Evolutionary conservation across 352 stramenopile genomes (phyloP).

Genomic region (Pythium biforme): DNA sequence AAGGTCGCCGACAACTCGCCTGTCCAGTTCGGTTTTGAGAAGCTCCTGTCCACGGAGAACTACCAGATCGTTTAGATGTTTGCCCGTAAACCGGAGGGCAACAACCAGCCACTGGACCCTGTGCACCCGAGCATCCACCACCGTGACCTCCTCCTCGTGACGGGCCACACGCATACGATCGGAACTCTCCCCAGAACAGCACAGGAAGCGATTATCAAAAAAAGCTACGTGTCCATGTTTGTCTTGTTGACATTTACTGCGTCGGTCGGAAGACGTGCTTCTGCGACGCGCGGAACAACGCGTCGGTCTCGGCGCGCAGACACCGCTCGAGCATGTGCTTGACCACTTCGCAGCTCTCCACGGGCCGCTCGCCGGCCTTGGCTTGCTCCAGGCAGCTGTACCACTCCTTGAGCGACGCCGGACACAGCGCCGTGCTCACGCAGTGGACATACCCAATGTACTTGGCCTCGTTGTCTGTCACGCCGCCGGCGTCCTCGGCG

Average conservation of each 20-base stretch:
- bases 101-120: not conserved
- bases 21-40: conserved; percentile 83
- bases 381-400: conserved; percentile 48
- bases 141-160: not conserved
- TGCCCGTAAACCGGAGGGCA: conserved; percentile 1
- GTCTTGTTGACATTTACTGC: not conserved
- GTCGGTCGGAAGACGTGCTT: conserved; percentile 56
- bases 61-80: conserved; percentile 88
- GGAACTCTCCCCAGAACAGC: not conserved
- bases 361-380: conserved; percentile 34
- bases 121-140: not conserved
- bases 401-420: conserved; percentile 50
- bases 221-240: conserved; percentile 10
- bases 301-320: conserved; percentile 60
- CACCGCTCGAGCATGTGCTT: conserved; percentile 77
- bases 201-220: conserved; percentile 20
- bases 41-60: conserved; percentile 83
- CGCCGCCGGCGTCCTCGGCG: conserved; percentile 8
- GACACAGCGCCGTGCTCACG: conserved; percentile 46
- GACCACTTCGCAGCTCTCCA: conserved; percentile 43
- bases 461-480: conserved; percentile 38
- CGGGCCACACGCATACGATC: not conserved
- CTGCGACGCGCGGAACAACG: conserved; percentile 61
- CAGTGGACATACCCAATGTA: conserved; percentile 73
- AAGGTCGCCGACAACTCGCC: conserved; percentile 72